phyloP scores from a whole-genome alignment of 2,329 filamentous ascomycete species.

The Blastomyces silverae region DNA sequence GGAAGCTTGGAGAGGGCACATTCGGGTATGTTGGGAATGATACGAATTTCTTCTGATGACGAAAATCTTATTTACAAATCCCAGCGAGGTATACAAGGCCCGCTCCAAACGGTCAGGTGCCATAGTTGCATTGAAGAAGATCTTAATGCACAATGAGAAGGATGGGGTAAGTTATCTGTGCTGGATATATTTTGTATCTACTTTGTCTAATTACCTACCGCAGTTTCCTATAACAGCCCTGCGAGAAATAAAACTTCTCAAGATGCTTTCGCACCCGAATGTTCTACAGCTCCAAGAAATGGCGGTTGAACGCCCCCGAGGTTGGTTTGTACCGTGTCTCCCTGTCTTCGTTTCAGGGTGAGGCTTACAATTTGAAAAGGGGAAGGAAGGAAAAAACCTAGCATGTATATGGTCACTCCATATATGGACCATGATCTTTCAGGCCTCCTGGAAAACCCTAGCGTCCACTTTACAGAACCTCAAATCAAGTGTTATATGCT shows the following conservation, averaged over 20 bases:
- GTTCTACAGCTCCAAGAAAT: constrained; percentile 86
- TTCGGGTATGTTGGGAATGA: constrained; percentile 59
- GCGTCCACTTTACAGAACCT: constrained; percentile 74
- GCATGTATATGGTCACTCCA: constrained; percentile 97
- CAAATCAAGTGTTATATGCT: constrained; percentile 98
- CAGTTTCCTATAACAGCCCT: constrained; percentile 96
- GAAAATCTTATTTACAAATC: not conserved
- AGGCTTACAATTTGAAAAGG: constrained; percentile 38
- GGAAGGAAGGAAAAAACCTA: constrained; percentile 67
- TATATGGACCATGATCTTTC: constrained; percentile 99
- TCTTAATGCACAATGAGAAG: constrained; percentile 98
- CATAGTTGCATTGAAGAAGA: constrained; percentile 90
- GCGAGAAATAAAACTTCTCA: constrained; percentile 94
- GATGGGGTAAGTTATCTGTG: constrained; percentile 61
- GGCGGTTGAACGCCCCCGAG: constrained; percentile 73
- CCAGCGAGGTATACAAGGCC: constrained; percentile 83
- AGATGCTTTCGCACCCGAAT: constrained; percentile 87
- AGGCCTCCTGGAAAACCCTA: constrained; percentile 88
- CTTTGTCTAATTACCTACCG: constrained; percentile 1
- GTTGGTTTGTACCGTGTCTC: constrained; percentile 31
- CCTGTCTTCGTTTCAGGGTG: not conserved
- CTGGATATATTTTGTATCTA: constrained; percentile 4
- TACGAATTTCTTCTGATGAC: not conserved
- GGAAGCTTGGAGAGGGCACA: constrained; percentile 79
- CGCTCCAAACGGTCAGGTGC: constrained; percentile 65